A percentile compares a stretch with the other conserved stretches of the same genome.
These are phyloP conservation scores for Aquilaria malaccensis DNA, from an alignment of 345 rosid genomes.

Conservation along the genomic window DNA sequence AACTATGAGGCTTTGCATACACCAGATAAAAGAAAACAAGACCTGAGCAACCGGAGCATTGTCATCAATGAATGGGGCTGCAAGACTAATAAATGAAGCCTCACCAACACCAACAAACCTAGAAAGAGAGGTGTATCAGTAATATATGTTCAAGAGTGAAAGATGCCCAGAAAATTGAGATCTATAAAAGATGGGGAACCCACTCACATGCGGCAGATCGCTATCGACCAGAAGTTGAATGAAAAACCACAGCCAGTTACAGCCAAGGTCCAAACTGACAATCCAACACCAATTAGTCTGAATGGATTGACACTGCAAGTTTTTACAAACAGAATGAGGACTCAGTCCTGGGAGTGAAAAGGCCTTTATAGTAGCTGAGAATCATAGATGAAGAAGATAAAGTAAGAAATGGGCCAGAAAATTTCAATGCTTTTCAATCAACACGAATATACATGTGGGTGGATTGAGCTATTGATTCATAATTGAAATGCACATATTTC, in stretches of 20 bases:
- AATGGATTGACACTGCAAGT: conserved; percentile 77
- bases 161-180: conserved; percentile 4
- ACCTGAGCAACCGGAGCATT: conserved; percentile 88
- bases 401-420: too few species aligned
- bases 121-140: conserved; percentile 17
- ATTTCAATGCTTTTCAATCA: too few species aligned
- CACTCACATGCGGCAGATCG: conserved; percentile 79
- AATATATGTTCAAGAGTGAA: neutral
- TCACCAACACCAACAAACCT: conserved; percentile 99
- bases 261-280: conserved; percentile 81
- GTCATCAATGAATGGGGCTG: conserved; percentile 96
- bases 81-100: conserved; percentile 95
- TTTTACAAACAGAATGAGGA: conserved; percentile 14
- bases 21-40: neutral
- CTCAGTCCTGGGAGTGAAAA: neutral
- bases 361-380: neutral
- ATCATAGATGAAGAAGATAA: too few species aligned
- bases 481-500: too few species aligned
- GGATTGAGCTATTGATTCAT: too few species aligned
- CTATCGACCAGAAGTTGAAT: conserved; percentile 83
- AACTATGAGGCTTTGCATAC: neutral
- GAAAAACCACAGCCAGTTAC: conserved; percentile 75
- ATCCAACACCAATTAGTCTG: conserved; percentile 91
- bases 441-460: too few species aligned
- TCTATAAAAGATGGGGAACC: neutral